Conservation (phyloP, 139 green algal genomes). For the Tetratostichococcus sp. region DNA sequence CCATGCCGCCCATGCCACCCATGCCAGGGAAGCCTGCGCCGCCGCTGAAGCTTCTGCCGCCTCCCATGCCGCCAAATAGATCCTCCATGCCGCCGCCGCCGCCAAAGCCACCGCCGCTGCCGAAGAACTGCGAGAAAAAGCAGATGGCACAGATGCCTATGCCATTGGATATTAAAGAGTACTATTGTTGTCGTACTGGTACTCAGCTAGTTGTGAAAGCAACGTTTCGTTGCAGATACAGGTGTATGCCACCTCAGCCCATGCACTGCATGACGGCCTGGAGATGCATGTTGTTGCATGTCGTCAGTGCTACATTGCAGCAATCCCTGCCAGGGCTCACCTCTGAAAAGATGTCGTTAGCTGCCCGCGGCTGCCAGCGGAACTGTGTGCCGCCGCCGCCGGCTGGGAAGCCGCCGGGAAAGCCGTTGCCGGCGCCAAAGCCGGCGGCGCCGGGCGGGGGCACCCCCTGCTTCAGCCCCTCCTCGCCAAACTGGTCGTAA, state of each 20-base stretch:
- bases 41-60: slow-evolving; percentile 5
- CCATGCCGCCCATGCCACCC: slow-evolving; percentile 28
- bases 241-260: no score
- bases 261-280: no score
- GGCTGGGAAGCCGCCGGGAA: slow-evolving; percentile 23
- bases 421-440: slow-evolving; percentile 7
- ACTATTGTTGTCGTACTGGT: no score
- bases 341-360: slow-evolving; percentile 78
- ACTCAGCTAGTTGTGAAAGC: no score
- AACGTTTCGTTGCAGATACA: no score
- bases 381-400: slow-evolving; percentile 3
- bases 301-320: no score
- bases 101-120: slow-evolving; percentile 22
- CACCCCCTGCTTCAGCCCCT: slow-evolving; percentile 75
- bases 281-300: no score
- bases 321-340: slow-evolving; percentile 21
- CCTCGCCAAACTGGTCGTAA: slow-evolving; percentile 80
- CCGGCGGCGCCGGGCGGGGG: slow-evolving; percentile 19
- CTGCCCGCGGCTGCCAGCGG: slow-evolving; percentile 32
- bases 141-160: no score
- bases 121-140: slow-evolving; percentile 59
- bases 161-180: no score
- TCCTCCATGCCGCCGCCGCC: slow-evolving; percentile 20
- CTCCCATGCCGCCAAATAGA: slow-evolving; percentile 14
- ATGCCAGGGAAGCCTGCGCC: neutral